Conservation (phyloP, 306 rosid genomes). For the Begonia masoniana region DNA sequence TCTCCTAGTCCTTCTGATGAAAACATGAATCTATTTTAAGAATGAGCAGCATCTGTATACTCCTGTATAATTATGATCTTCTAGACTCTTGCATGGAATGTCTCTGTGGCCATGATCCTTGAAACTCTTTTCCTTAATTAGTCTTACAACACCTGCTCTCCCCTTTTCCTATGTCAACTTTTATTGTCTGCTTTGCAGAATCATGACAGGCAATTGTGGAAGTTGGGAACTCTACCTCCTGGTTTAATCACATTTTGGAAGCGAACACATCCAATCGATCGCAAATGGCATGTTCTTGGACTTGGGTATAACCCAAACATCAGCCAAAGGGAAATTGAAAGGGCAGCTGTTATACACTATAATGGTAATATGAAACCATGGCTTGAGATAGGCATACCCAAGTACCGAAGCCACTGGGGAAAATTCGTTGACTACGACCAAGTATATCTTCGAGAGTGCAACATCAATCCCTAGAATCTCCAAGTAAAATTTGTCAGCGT, state of each 20-base stretch:
- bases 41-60: no score
- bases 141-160: background rate
- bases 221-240: slow-evolving; percentile 66
- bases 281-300: slow-evolving; percentile 56
- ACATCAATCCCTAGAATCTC: slow-evolving; percentile 41
- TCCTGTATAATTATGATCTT: no score
- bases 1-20: no score
- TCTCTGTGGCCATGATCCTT: no score
- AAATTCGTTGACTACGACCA: slow-evolving; percentile 42
- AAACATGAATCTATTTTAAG: no score
- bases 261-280: slow-evolving; percentile 44
- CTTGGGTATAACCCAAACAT: slow-evolving; percentile 59
- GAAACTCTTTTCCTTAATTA: background rate
- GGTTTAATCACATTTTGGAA: slow-evolving; percentile 75
- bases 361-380: slow-evolving; percentile 78
- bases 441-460: slow-evolving; percentile 50
- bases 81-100: no score
- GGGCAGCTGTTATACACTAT: slow-evolving; percentile 56
- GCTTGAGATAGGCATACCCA: slow-evolving; percentile 67
- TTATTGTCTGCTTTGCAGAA: slow-evolving; percentile 19
- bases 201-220: slow-evolving; percentile 58
- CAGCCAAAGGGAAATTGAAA: slow-evolving; percentile 42
- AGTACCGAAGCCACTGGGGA: slow-evolving; percentile 43
- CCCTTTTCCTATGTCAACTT: no score
- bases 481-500: background rate